Conservation (phyloP, 108 stramenopile genomes). For the Hondaea fermentalgiana region DNA sequence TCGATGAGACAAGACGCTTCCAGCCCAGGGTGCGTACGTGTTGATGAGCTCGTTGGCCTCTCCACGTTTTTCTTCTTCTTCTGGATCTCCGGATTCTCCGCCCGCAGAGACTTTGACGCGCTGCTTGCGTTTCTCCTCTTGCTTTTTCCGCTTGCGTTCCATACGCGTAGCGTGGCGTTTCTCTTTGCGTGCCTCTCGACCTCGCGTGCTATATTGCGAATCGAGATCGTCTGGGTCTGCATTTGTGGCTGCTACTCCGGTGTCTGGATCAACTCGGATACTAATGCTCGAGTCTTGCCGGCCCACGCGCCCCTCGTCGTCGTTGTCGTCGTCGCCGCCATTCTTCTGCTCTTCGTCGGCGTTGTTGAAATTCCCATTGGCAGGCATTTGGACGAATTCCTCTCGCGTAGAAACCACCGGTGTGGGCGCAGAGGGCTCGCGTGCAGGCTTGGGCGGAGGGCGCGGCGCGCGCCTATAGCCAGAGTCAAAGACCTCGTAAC, state of each 20-base stretch:
- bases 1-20: not conserved
- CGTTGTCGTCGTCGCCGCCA: too few relatives aligned
- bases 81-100: not conserved
- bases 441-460: slow-evolving; percentile 18
- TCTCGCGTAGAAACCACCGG: too few relatives aligned
- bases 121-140: not conserved
- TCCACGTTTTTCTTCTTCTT: not conserved
- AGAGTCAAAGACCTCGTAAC: slow-evolving; percentile 16
- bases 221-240: slow-evolving; percentile 1
- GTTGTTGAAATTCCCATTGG: too few relatives aligned
- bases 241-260: slow-evolving; percentile 12
- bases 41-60: not conserved
- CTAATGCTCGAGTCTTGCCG: not conserved
- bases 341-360: too few relatives aligned
- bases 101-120: not conserved
- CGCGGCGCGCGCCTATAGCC: slow-evolving; percentile 20
- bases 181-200: slow-evolving; percentile 15
- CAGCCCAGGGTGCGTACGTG: slow-evolving; percentile 14
- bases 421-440: not conserved
- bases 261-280: not conserved
- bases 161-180: not conserved
- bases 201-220: too few relatives aligned
- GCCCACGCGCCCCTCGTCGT: too few relatives aligned
- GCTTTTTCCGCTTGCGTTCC: not conserved
- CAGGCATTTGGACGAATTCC: too few relatives aligned